Conservation (phyloP, 116 monocot species). For the Dioscorea cayenensis region DNA sequence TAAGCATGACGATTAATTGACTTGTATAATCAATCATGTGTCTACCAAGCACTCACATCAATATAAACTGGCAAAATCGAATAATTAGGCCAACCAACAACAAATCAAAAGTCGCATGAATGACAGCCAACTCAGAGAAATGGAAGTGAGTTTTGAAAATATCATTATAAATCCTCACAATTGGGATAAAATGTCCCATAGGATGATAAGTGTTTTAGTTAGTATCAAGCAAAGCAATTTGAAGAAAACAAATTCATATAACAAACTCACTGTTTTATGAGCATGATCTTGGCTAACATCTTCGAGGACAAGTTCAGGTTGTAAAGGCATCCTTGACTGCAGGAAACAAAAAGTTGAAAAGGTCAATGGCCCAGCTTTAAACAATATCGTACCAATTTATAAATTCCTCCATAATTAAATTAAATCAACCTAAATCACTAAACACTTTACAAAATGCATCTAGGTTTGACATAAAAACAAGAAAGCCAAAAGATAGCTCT, state of each 20-base stretch:
- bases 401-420: background rate
- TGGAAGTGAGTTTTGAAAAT: too few relatives aligned
- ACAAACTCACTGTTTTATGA: constrained; percentile 68
- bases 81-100: too few relatives aligned
- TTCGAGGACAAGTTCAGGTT: constrained; percentile 87
- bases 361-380: background rate
- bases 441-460: background rate
- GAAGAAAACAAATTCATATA: background rate
- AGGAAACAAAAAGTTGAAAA: background rate
- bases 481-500: background rate
- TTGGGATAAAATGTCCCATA: too few relatives aligned
- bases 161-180: too few relatives aligned
- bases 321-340: constrained; percentile 88
- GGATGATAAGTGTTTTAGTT: too few relatives aligned
- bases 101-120: too few relatives aligned
- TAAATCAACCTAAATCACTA: background rate
- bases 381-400: background rate
- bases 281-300: constrained; percentile 99
- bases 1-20: too few relatives aligned
- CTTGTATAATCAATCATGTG: too few relatives aligned
- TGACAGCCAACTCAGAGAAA: too few relatives aligned
- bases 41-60: too few relatives aligned
- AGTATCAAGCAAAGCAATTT: background rate
- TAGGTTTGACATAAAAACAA: background rate
- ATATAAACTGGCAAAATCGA: too few relatives aligned